These are phyloP conservation scores for Aspergillus quadricinctus DNA, from an alignment of 2,329 filamentous ascomycete genomes.

Conservation along the genomic window DNA sequence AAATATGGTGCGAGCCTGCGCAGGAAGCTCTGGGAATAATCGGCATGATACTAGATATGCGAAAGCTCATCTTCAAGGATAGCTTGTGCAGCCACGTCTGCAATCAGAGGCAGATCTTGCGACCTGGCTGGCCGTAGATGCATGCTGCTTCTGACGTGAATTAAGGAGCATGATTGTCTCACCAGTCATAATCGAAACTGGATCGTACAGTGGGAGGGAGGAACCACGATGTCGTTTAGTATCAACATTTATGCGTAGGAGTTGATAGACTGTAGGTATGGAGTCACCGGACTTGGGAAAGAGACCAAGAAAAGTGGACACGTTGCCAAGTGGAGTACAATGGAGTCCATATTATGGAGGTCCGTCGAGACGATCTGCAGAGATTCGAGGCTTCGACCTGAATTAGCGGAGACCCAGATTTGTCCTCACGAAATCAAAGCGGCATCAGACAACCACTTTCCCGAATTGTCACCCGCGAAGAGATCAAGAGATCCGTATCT, in stretches of 20 bases:
- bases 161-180: background rate
- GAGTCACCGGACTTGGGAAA: background rate
- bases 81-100: constrained; percentile 11
- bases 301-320: background rate
- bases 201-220: too few relatives aligned
- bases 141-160: background rate
- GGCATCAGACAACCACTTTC: too few relatives aligned
- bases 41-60: constrained; percentile 6
- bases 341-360: background rate
- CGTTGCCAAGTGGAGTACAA: background rate
- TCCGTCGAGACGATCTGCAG: too few relatives aligned
- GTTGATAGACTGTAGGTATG: too few relatives aligned
- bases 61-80: constrained; percentile 13
- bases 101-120: constrained; percentile 9
- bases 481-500: background rate
- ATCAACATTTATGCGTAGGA: too few relatives aligned
- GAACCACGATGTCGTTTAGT: too few relatives aligned
- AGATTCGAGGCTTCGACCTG: background rate
- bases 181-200: too few relatives aligned
- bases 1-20: constrained; percentile 3
- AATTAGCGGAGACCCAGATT: too few relatives aligned
- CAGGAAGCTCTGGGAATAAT: constrained; percentile 11
- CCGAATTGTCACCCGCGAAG: background rate
- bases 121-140: constrained; percentile 4
- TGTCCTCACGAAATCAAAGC: background rate